These are phyloP conservation scores for Trichophyton verrucosum DNA, from an alignment of 2,329 filamentous ascomycete genomes.

Conservation along the genomic window DNA sequence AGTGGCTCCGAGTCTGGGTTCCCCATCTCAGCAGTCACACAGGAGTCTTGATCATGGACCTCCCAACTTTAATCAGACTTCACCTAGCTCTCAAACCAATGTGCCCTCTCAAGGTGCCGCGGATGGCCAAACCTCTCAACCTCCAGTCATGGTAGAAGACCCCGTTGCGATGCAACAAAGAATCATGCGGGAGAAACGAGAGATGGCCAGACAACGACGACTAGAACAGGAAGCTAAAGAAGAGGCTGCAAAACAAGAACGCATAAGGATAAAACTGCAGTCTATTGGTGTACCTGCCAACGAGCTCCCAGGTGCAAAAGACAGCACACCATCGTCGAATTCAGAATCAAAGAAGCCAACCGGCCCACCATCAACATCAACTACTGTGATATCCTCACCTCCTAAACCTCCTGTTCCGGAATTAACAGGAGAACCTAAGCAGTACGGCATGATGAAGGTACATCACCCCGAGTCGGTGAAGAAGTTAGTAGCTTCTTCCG, in stretches of 20 bases:
- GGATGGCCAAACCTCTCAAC: constrained; percentile 12
- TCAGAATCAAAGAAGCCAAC: constrained; percentile 3
- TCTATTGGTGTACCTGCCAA: constrained; percentile 37
- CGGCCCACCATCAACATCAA: constrained; percentile 15
- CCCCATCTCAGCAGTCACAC: constrained; percentile 19
- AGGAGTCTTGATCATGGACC: constrained; percentile 5
- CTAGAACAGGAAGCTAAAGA: constrained; percentile 44
- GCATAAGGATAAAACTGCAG: constrained; percentile 45
- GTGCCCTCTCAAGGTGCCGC: constrained; percentile 8
- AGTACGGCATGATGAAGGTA: constrained; percentile 52
- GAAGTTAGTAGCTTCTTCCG: constrained; percentile 28
- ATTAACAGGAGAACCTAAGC: constrained; percentile 44
- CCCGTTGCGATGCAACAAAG: constrained; percentile 44
- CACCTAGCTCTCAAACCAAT: constrained; percentile 14
- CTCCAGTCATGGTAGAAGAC: constrained; percentile 23
- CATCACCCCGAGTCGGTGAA: constrained; percentile 45
- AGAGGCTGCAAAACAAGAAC: constrained; percentile 46
- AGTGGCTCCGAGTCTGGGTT: constrained; percentile 15
- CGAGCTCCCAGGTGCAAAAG: constrained; percentile 19
- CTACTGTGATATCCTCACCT: constrained; percentile 36
- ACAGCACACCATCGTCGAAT: constrained; percentile 1
- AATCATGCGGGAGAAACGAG: constrained; percentile 48
- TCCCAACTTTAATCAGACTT: constrained; percentile 18
- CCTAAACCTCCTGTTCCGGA: constrained; percentile 48
- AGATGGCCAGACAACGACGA: constrained; percentile 43